These are phyloP conservation scores for Coemansia sp. DNA, from an alignment of 192 early-diverging fungal species.

Conservation along the genomic window DNA sequence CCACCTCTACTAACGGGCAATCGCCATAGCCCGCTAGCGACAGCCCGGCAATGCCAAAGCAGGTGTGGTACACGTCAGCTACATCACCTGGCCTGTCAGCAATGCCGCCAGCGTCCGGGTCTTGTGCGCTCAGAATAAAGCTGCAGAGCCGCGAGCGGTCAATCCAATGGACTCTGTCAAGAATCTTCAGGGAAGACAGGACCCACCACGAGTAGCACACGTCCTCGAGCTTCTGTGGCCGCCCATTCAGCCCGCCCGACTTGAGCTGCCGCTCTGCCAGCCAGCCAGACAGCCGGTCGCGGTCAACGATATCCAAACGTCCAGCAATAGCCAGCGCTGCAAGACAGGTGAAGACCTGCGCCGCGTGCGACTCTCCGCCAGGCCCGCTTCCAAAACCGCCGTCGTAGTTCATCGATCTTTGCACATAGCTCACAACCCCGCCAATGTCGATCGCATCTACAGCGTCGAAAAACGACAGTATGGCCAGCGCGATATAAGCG, in stretches of 20 bases:
- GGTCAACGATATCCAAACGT: slow-evolving; percentile 76
- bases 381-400: slow-evolving; percentile 92
- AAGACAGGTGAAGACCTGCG: slow-evolving; percentile 91
- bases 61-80: slow-evolving; percentile 95
- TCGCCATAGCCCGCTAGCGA: slow-evolving; percentile 81
- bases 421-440: slow-evolving; percentile 73
- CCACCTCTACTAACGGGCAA: slow-evolving; percentile 65
- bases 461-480: slow-evolving; percentile 74
- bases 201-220: slow-evolving; percentile 99
- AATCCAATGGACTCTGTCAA: slow-evolving; percentile 87
- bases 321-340: slow-evolving; percentile 85
- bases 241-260: slow-evolving; percentile 93
- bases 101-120: slow-evolving; percentile 87
- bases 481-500: slow-evolving; percentile 81
- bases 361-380: slow-evolving; percentile 92
- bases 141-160: slow-evolving; percentile 67
- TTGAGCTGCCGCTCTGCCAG: slow-evolving; percentile 90
- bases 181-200: slow-evolving; percentile 80
- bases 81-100: slow-evolving; percentile 91
- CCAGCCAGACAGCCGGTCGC: slow-evolving; percentile 90
- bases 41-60: slow-evolving; percentile 92
- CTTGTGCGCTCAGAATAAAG: slow-evolving; percentile 88
- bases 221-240: slow-evolving; percentile 96
- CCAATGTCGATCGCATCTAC: slow-evolving; percentile 69
- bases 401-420: slow-evolving; percentile 90